Conservation (phyloP, 768 basidiomycete species). For the Pisolithus sp. region DNA sequence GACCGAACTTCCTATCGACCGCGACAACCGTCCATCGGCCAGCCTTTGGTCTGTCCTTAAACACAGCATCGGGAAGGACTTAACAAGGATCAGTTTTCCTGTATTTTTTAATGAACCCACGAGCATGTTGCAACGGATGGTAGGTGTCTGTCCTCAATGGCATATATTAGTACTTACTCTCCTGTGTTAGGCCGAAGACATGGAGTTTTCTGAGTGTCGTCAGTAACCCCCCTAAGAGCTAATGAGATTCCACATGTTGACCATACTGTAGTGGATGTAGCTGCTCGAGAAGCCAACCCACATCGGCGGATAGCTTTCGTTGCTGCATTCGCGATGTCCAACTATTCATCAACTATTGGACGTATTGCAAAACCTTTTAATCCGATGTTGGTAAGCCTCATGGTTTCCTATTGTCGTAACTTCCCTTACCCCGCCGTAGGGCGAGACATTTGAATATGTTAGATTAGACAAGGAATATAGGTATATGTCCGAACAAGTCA, state of each 20-base stretch:
- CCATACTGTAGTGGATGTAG: slow-evolving; percentile 67
- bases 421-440: slow-evolving; percentile 31
- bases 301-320: slow-evolving; percentile 85
- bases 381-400: slow-evolving; percentile 72
- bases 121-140: slow-evolving; percentile 96
- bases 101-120: slow-evolving; percentile 93
- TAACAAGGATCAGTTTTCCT: slow-evolving; percentile 93
- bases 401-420: not conserved
- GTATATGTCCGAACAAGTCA: slow-evolving; percentile 95
- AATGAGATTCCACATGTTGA: slow-evolving; percentile 5
- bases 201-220: slow-evolving; percentile 94
- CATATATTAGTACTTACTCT: not conserved
- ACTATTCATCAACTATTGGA: slow-evolving; percentile 94
- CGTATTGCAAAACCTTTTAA: slow-evolving; percentile 97
- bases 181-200: slow-evolving; percentile 70
- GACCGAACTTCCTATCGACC: slow-evolving; percentile 49
- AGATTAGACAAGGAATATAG: slow-evolving; percentile 82
- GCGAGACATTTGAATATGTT: slow-evolving; percentile 94
- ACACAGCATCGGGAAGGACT: slow-evolving; percentile 90
- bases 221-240: slow-evolving; percentile 27
- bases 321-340: slow-evolving; percentile 95
- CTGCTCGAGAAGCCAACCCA: slow-evolving; percentile 68
- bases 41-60: slow-evolving; percentile 95
- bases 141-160: slow-evolving; percentile 21
- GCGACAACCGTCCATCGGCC: slow-evolving; percentile 79